Base-by-base conservation (phyloP, 2,329 filamentous ascomycete genomes). In the Stylonectria norvegica region DNA sequence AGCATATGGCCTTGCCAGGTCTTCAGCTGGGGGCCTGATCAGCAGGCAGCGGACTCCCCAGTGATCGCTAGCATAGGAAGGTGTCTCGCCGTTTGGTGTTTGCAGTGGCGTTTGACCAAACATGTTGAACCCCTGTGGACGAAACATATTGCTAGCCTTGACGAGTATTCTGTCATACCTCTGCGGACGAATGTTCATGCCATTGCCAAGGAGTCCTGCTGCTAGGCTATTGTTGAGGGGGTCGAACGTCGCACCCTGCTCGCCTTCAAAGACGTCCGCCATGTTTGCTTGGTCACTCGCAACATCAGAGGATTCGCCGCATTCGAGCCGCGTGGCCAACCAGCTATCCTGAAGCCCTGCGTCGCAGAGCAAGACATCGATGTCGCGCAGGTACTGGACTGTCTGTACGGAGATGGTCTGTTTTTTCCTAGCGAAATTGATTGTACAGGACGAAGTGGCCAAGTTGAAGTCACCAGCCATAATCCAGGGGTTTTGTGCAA, bases 381-480 rank as follows among this genome's bases (percentile, higher is more conserved):
- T 63, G 0, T 65, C 60, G 5, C 57, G 52, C 2, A 82, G 57
- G 7, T 64, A 61, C 3, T 52, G 56, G 0, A 63, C 66, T 2
- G 75, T 74, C 34, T 73, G 66, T 1, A 56, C 33, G 0, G 77
- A 76, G n/a, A 85, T 73, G 5, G 66, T 60, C n/a, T 73, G 72
- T 37, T 66, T 71, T 40, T 70, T 68, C 2, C 76, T 48, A 0
- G 80, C 78, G 4, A 66, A 62, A 9, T 74, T 64, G 22, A 85
- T 72, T 0, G 78, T 77, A 37, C 69, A 67, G 2, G 67, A 62
- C 1, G 81, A 85, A 1, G 79, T 82, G 5, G 74, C 67, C 17
- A 85, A 64, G 50, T 85, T 85, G 56, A 84, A 81, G 53, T 85
- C 80, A 3, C 82, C 82, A 0, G 76, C 75, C 15, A 86, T 50